Base-by-base conservation (phyloP, 108 stramenopile genomes). In the Nitzschia sp. region DNA sequence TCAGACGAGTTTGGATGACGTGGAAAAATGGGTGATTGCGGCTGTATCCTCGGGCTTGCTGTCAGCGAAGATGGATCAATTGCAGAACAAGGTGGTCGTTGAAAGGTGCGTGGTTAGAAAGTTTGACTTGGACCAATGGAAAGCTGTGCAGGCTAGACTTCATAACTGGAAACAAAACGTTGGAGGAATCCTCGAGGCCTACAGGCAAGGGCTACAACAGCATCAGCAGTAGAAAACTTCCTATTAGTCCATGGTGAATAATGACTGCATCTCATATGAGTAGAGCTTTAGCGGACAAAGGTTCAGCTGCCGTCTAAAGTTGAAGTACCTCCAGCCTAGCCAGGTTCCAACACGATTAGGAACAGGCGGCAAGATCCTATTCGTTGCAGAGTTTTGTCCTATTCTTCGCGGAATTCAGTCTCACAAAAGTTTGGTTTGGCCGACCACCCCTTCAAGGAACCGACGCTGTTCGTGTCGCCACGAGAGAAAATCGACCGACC, bases 1-100 rank as follows among this genome's bases (percentile, higher is more conserved):
- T 45, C 84, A 90, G 25, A 68, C 90, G 27, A 55, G 57, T n/a
- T 28, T 36, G n/a, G 70, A 74, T 57, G 79, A 84, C 9, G 94
- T 95, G 11, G 94, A 95, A 60, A 82, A 74, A 31, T 92, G 91
- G 91, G 91, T 95, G 48, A 92, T 95, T 72, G 76, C 82, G 32
- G 94, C 86, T 21, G 86, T 95, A 23, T 81, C 82, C 34, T 85
- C 81, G 18, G 94, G 91, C 8, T 74, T 95, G 49, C 73, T 95
- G 61, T 78, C 83, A 21, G 90, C 91, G 63, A 95, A 92, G 72
- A 95, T 95, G 91, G 94, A 95, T 65, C 94, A 95, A 60, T 66
- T 95, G 47, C 75, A 79, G 34, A 58, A 87, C 60, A 86, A 81
- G 56, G 87, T 95, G 13, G 82, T 92, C 69, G 94, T 95, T 25